Evolutionary conservation across 176 grass and related monocot genomes (phyloP).

Genomic region (Leersia perrieri): DNA sequence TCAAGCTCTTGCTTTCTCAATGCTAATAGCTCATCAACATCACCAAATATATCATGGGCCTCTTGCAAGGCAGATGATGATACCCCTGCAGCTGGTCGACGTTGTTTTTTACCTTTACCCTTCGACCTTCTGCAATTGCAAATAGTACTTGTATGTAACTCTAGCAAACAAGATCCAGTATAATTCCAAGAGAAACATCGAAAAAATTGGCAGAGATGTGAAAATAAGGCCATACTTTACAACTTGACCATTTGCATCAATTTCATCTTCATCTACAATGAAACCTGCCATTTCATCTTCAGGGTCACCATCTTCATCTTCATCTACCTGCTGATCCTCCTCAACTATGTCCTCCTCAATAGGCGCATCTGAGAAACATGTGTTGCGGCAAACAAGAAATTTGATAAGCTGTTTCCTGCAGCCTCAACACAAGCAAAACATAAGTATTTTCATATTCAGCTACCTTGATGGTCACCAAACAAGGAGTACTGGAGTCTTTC

Average conservation of each 20-base stretch:
- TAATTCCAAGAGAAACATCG: not conserved
- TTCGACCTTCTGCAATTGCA: conserved; percentile 60
- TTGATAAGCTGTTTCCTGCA: not conserved
- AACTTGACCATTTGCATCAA: conserved; percentile 80
- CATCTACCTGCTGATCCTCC: conserved; percentile 66
- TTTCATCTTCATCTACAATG: conserved; percentile 95
- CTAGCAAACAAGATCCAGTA: not conserved
- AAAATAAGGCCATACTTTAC: conserved; percentile 46
- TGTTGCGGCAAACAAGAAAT: conserved; percentile 15
- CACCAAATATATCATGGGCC: conserved; percentile 97
- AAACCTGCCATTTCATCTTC: conserved; percentile 97
- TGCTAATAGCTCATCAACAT: conserved; percentile 81
- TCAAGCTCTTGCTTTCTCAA: conserved; percentile 71
- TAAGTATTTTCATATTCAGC: not conserved
- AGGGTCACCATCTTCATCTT: conserved; percentile 44
- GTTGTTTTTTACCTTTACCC: conserved; percentile 52
- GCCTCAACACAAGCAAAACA: not conserved
- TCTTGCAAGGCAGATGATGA: conserved; percentile 93
- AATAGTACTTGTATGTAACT: not conserved
- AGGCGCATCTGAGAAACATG: conserved; percentile 37
- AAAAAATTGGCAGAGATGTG: not conserved
- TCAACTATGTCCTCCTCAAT: conserved; percentile 85
- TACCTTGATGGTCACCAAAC: conserved; percentile 90
- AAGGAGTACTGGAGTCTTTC: conserved; percentile 80
- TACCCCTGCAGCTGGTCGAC: conserved; percentile 71